A percentile compares a stretch with the other conserved stretches of the same genome.
Evolutionary conservation across 1,139 yeast species (phyloP).

Genomic region (Candida sp.): DNA sequence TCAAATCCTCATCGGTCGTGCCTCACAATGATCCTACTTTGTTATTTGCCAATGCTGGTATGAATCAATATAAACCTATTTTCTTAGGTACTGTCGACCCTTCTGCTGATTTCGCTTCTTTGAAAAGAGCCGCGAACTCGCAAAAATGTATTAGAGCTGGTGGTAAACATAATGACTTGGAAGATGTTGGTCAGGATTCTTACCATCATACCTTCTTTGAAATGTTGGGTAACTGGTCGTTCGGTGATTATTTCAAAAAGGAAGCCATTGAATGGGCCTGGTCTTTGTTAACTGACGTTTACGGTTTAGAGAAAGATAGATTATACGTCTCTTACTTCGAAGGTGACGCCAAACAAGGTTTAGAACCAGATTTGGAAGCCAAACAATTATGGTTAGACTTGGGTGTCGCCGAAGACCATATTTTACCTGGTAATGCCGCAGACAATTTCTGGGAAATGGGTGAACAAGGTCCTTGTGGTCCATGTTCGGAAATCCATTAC

Average conservation of each 20-base stretch:
- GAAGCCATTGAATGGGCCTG: constrained; percentile 89
- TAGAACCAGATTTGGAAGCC: constrained; percentile 94
- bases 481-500: constrained; percentile 96
- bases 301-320: constrained; percentile 73
- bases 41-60: constrained; percentile 95
- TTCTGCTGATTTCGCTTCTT: constrained; percentile 73
- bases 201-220: constrained; percentile 98
- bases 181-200: constrained; percentile 96
- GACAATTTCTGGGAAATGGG: constrained; percentile 99
- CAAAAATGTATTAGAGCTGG: constrained; percentile 99
- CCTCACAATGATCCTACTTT: constrained; percentile 98
- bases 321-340: constrained; percentile 95
- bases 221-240: constrained; percentile 99
- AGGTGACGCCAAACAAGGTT: constrained; percentile 81
- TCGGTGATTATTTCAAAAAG: constrained; percentile 95
- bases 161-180: constrained; percentile 98
- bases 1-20: constrained; percentile 90
- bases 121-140: constrained; percentile 90
- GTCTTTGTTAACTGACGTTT: constrained; percentile 85
- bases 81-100: constrained; percentile 98
- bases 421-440: constrained; percentile 82
- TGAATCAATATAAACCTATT: constrained; percentile 98
- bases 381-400: constrained; percentile 79
- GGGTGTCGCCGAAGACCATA: constrained; percentile 91
- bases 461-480: constrained; percentile 99